phyloP scores from a whole-genome alignment of 1,139 yeast species.

The Taphrina sp. region DNA sequence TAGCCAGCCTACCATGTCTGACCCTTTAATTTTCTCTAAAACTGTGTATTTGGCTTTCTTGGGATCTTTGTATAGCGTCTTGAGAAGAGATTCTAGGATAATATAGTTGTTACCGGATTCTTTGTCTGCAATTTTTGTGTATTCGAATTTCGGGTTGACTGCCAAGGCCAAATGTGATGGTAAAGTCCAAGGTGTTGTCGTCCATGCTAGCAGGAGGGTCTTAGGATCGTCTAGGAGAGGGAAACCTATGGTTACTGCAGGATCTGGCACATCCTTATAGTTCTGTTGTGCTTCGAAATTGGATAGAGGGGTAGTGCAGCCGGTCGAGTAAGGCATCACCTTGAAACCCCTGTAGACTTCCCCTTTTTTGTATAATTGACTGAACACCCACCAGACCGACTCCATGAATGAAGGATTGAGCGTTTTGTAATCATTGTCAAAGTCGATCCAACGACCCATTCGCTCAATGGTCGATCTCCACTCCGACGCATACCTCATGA shows the following conservation, averaged over 20 bases:
- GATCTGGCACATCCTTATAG: conserved; percentile 95
- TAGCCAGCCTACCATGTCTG: conserved; percentile 70
- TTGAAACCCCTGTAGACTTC: conserved; percentile 91
- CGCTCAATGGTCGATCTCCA: conserved; percentile 93
- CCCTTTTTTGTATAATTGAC: conserved; percentile 76
- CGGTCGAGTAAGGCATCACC: conserved; percentile 99
- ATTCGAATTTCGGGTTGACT: conserved; percentile 87
- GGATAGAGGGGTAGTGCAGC: conserved; percentile 91
- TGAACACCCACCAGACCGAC: conserved; percentile 98
- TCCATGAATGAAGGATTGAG: conserved; percentile 95
- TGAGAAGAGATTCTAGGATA: conserved; percentile 73
- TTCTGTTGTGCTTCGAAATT: conserved; percentile 98
- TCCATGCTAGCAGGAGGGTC: conserved; percentile 91
- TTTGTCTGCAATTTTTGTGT: conserved; percentile 87
- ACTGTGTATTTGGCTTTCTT: conserved; percentile 81
- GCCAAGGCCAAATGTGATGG: conserved; percentile 92
- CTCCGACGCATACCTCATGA: conserved; percentile 92
- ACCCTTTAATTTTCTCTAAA: conserved; percentile 75
- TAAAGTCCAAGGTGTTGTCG: conserved; percentile 99
- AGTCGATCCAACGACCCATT: conserved; percentile 98
- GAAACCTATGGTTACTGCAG: conserved; percentile 91
- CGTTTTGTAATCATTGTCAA: conserved; percentile 97
- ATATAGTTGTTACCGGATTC: conserved; percentile 76
- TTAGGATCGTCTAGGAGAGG: conserved; percentile 75
- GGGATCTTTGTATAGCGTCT: conserved; percentile 89